A percentile compares a stretch with the other conserved stretches of the same genome.
Conservation (phyloP, 345 rosid species). For the Corchorus olitorius region DNA sequence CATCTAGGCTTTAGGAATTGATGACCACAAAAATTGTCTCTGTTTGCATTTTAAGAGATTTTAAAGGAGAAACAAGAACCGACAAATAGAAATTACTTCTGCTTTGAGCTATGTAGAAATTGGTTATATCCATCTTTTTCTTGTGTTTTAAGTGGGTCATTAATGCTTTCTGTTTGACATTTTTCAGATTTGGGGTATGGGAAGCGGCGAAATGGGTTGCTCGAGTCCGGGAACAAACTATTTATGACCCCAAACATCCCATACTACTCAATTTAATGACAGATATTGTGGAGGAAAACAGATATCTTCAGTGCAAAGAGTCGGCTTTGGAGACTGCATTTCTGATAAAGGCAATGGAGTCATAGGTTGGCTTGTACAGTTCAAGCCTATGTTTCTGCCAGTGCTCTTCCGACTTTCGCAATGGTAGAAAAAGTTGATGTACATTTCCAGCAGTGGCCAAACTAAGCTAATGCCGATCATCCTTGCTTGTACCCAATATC, state of each 20-base stretch:
- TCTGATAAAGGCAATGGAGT: conserved; percentile 69
- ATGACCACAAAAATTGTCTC: neutral
- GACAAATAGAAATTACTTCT: neutral
- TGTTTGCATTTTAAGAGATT: neutral
- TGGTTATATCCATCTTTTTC: neutral
- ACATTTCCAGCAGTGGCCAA: neutral
- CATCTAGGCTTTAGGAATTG: neutral
- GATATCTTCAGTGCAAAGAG: conserved; percentile 75
- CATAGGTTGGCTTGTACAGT: conserved; percentile 23
- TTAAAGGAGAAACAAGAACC: neutral
- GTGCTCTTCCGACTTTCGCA: neutral
- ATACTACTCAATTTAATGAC: conserved; percentile 68
- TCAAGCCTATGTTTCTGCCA: conserved; percentile 4
- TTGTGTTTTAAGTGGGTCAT: neutral
- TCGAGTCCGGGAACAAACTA: conserved; percentile 69
- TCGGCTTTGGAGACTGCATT: conserved; percentile 77
- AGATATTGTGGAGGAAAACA: conserved; percentile 88
- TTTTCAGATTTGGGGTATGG: conserved; percentile 88
- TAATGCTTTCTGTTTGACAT: neutral
- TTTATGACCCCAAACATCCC: conserved; percentile 66
- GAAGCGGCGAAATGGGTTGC: conserved; percentile 95
- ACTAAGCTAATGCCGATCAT: neutral
- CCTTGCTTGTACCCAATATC: conserved; percentile 6
- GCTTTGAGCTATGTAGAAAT: conserved; percentile 3
- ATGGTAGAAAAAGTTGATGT: neutral